Conservation (phyloP, 2,329 filamentous ascomycete species). For the Colletotrichum spinosum region DNA sequence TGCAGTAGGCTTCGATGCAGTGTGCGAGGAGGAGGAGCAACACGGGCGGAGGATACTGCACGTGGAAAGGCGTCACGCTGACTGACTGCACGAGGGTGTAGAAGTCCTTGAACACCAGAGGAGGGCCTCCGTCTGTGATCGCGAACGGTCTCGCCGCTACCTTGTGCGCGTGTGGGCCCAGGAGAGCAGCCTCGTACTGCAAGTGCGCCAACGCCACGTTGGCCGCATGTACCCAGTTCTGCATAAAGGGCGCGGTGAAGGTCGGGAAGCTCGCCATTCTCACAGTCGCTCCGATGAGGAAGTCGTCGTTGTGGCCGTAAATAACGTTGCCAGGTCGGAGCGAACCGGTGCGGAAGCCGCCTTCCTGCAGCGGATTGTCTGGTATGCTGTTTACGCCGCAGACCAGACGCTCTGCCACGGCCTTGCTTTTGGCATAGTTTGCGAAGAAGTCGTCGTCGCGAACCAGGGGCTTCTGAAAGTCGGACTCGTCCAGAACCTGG, state of each 20-base stretch:
- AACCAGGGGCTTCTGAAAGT: slow-evolving; percentile 54
- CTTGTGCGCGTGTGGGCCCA: slow-evolving; percentile 49
- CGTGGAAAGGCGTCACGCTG: slow-evolving; percentile 46
- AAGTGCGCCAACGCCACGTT: slow-evolving; percentile 67
- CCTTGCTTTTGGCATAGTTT: slow-evolving; percentile 65
- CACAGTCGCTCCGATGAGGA: slow-evolving; percentile 54
- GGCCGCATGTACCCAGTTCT: slow-evolving; percentile 61
- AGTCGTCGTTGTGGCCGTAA: slow-evolving; percentile 61
- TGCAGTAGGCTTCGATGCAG: slow-evolving; percentile 50
- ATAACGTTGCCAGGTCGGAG: slow-evolving; percentile 66
- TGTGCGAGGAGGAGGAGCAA: slow-evolving; percentile 52
- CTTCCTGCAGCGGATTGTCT: slow-evolving; percentile 34
- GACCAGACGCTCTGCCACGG: slow-evolving; percentile 62
- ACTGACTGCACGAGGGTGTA: slow-evolving; percentile 49
- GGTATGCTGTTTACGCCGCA: slow-evolving; percentile 52
- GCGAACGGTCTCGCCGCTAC: slow-evolving; percentile 60
- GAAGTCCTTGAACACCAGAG: slow-evolving; percentile 53
- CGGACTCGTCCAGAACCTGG: slow-evolving; percentile 59
- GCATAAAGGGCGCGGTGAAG: slow-evolving; percentile 58
- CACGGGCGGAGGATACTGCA: slow-evolving; percentile 48
- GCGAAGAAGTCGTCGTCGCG: slow-evolving; percentile 56
- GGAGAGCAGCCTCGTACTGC: slow-evolving; percentile 62
- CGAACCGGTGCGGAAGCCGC: slow-evolving; percentile 61
- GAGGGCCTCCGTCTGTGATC: slow-evolving; percentile 62
- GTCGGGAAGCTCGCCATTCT: slow-evolving; percentile 51